Conservation (phyloP, 768 basidiomycete genomes). For the Suillus discolor region DNA sequence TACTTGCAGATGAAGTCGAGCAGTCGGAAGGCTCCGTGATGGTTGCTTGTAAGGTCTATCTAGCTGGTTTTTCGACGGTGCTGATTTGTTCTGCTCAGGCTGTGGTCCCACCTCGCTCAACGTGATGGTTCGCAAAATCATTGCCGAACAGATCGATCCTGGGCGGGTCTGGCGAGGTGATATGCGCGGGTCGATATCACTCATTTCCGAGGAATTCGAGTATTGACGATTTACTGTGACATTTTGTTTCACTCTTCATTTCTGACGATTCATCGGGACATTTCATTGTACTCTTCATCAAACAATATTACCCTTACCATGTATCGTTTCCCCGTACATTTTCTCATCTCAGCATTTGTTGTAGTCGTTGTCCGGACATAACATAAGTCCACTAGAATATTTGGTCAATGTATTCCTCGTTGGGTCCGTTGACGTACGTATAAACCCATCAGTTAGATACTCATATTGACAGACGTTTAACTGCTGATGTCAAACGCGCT, state of each 20-base stretch:
- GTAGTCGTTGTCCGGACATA: neutral
- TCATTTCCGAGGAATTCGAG: constrained; percentile 71
- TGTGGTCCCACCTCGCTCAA: constrained; percentile 77
- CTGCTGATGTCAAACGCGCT: neutral
- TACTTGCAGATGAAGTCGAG: constrained; percentile 67
- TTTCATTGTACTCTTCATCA: neutral
- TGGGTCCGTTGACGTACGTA: neutral
- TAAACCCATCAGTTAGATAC: neutral
- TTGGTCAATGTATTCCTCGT: neutral
- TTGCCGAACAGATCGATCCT: constrained; percentile 63
- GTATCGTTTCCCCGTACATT: neutral
- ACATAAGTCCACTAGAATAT: neutral
- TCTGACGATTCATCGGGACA: constrained; percentile 17
- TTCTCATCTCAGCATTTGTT: neutral
- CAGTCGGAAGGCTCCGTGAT: constrained; percentile 54
- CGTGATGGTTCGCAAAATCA: constrained; percentile 64
- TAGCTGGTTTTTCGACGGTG: constrained; percentile 8
- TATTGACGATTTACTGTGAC: constrained; percentile 38
- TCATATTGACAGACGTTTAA: too few relatives aligned
- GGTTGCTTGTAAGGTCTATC: constrained; percentile 63
- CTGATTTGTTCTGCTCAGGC: constrained; percentile 39
- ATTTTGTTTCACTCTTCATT: neutral
- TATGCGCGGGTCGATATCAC: constrained; percentile 56
- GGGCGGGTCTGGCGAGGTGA: constrained; percentile 54
- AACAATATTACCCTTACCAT: neutral